Percentiles rank a stretch among this genome's conserved stretches.
These are phyloP conservation scores for Pleomassaria siparia DNA, from an alignment of 2,329 filamentous ascomycete species.

Conservation along the genomic window DNA sequence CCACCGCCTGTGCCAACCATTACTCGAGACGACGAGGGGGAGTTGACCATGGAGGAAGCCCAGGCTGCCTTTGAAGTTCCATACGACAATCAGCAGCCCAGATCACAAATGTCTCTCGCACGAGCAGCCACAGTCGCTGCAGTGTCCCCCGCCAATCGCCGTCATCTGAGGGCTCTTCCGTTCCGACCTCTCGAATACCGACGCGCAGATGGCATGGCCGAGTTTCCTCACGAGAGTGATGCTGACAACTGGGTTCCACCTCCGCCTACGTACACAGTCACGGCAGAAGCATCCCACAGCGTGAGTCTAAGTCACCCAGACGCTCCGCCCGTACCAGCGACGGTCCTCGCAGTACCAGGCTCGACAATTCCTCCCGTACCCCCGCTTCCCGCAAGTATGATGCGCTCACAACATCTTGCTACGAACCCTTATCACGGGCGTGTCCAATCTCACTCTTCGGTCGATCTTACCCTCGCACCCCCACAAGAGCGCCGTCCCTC, in stretches of 20 bases:
- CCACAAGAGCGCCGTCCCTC: conserved; percentile 25
- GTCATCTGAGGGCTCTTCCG: conserved; percentile 61
- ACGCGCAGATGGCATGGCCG: conserved; percentile 67
- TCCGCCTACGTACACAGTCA: conserved; percentile 75
- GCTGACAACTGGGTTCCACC: conserved; percentile 88
- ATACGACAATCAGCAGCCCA: conserved; percentile 44
- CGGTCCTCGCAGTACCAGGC: conserved; percentile 5
- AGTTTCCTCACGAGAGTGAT: conserved; percentile 82
- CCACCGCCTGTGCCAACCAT: conserved; percentile 18
- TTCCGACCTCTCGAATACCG: conserved; percentile 63
- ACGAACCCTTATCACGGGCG: conserved; percentile 22
- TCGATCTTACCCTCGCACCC: conserved; percentile 18
- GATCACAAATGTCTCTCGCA: conserved; percentile 42
- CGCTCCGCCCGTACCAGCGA: conserved; percentile 27
- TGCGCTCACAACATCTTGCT: conserved; percentile 19
- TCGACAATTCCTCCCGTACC: conserved; percentile 26
- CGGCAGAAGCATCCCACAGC: conserved; percentile 47
- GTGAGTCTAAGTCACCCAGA: conserved; percentile 40
- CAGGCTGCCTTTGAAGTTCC: conserved; percentile 43
- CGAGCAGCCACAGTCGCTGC: conserved; percentile 51
- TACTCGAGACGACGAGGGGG: conserved; percentile 31
- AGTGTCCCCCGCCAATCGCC: conserved; percentile 73
- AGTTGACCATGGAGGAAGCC: conserved; percentile 37
- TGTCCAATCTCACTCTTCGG: conserved; percentile 26
- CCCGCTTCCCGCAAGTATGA: conserved; percentile 23